A percentile compares a stretch with the other conserved stretches of the same genome.
Conservation (phyloP, 164 flowering plant species). For the Chloranthus sessilifolius region DNA sequence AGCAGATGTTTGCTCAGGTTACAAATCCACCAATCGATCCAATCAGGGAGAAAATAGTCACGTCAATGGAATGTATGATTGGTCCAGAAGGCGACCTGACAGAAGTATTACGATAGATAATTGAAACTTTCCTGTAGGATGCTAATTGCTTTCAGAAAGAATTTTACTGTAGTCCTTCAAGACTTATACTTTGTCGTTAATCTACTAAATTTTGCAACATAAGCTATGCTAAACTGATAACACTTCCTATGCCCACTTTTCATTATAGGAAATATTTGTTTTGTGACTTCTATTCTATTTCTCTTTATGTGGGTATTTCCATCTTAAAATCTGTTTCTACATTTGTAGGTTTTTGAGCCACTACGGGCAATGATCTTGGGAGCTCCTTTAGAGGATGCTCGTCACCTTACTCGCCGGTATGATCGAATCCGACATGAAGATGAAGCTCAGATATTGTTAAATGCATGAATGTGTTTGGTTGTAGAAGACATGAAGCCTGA, state of each 20-base stretch:
- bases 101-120: too few species aligned
- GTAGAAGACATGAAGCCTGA: conserved; percentile 3
- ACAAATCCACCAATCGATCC: conserved; percentile 99
- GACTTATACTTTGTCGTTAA: too few species aligned
- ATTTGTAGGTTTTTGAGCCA: conserved; percentile 57
- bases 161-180: too few species aligned
- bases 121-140: too few species aligned
- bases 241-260: too few species aligned
- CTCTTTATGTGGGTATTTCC: too few species aligned
- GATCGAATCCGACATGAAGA: conserved; percentile 59
- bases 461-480: conserved; percentile 3
- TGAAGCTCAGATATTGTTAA: conserved; percentile 55
- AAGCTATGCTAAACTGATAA: too few species aligned
- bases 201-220: too few species aligned
- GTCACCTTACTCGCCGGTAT: conserved; percentile 57
- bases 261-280: too few species aligned
- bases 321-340: conserved; percentile 10
- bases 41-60: conserved; percentile 96
- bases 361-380: conserved; percentile 46
- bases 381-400: conserved; percentile 79
- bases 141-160: too few species aligned
- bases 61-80: conserved; percentile 98
- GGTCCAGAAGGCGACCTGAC: conserved; percentile 99
- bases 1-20: conserved; percentile 99
- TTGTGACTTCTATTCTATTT: too few species aligned